Base-by-base conservation (phyloP, 2,329 filamentous ascomycete species). In the Fusarium musae region DNA sequence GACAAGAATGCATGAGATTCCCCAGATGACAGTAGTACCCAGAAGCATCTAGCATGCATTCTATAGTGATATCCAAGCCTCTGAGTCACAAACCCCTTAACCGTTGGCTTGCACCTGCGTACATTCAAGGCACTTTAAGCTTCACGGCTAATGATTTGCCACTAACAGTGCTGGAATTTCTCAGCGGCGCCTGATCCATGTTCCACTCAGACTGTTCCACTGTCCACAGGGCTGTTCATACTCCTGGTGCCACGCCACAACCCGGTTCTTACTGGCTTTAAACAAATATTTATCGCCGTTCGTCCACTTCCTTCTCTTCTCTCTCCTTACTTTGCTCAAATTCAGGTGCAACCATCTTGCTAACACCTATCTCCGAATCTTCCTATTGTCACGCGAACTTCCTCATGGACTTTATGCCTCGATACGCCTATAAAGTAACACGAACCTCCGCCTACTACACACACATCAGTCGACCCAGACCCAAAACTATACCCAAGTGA, bases 361-460 rank as follows among this genome's bases (percentile, higher is more conserved):
- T 58, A 72, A 74, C 63, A 69, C 72, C 61, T 66, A 72, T 71
- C 66, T 62, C 63, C 56, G 60, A 56, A 57, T 40, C 49, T 49
- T 30, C 36, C 15, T 61, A 54, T 63, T 50, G 23, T 50, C 23
- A 8, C 42, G 30, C 47, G 66, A 59, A 70, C 60, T 72, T 65
- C 57, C 76, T 60, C 63, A 78, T 78, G 77, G 75, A 78, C 70
- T 77, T 77, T 76, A 75, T 75, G 71, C 56, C 63, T 69, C 63
- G 61, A 66, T 68, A 77, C 70, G 59, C 65, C 59, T 75, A 71
- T 49, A 72, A 74, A 76, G 59, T 50, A 43, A 65, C 62, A 68
- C 50, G 63, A 73, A 52, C 66, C 59, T 61, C 70, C 59, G 46
- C 63, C 71, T 73, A 73, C 65, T 64, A 71, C 50, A 59, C 60